Base-by-base conservation (phyloP, 768 basidiomycete species). In the Rhizopogon roseolus region DNA sequence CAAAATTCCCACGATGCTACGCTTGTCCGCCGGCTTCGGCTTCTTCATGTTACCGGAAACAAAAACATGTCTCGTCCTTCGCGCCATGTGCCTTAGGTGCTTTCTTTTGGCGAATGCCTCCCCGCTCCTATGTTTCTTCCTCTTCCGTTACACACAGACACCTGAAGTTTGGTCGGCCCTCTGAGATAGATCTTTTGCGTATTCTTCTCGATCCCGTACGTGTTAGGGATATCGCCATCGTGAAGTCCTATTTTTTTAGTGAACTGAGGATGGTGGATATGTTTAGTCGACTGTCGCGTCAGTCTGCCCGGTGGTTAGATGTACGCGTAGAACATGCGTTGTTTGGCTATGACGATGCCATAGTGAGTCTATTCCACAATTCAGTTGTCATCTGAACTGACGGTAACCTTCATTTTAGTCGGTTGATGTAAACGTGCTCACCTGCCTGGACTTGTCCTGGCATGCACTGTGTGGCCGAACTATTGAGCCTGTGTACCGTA, bases 401-500 rank as follows among this genome's bases (percentile, higher is more conserved):
- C 39, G 50, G 48, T 7, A 28, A 25, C 13, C 39, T 17, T 13
- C 46, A 10, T 40, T 40, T 16, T 9, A 60, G 59, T 60, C 54
- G 19, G 49, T 61, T 22, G 50, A 64, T 38, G 29, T 63, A 46
- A 56, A 44, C 17, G 37, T 63, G 46, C 38, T 50, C n/a, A 19
- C 53, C 0, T 48, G 22, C 37, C 37, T 52, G 11, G 51, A 62
- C 28, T 19, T 59, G 10, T 49, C 69, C 8, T 70, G 71, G 67
- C 61, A 64, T 16, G 56, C 57, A 25, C 56, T 69, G 19, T 76
- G 66, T 57, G 61, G 60, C 25, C 62, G 61, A 36, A 61, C 66
- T 29, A 55, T 74, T 34, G 49, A 58, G 6, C 73, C 75, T 8
- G 57, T 72, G 19, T 79, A 67, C 62, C 61, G 56, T 34, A 63